phyloP scores from a whole-genome alignment of 768 basidiomycete genomes.

The Russula compacta region DNA sequence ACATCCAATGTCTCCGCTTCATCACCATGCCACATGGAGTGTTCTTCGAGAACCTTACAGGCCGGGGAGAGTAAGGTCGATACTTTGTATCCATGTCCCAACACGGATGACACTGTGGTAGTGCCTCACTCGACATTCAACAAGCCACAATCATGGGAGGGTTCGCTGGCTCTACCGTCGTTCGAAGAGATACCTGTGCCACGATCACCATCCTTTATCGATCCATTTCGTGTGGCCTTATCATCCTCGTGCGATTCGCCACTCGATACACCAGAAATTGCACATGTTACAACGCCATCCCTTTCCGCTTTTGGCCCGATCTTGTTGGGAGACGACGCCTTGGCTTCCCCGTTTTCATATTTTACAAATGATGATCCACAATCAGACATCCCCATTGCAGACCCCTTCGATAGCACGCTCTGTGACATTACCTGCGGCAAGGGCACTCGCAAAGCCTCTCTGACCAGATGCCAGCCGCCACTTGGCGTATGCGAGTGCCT shows the following conservation, averaged over 20 bases:
- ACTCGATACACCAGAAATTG: not conserved
- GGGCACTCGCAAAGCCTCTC: not conserved
- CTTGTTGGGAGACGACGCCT: not conserved
- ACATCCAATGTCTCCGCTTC: not conserved
- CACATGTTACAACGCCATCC: not conserved
- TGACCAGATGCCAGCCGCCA: not conserved
- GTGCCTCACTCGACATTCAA: not conserved
- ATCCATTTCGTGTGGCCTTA: not conserved
- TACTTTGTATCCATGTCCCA: not conserved
- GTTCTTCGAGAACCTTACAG: not conserved
- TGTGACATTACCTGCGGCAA: not conserved
- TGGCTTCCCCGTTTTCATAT: not conserved
- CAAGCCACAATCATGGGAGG: not conserved
- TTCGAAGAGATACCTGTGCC: not conserved
- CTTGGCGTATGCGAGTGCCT: conserved; percentile 48
- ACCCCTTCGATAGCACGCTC: not conserved
- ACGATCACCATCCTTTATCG: not conserved
- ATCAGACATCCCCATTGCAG: not conserved
- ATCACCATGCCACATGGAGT: not conserved
- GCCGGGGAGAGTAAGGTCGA: not conserved
- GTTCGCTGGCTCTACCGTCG: not conserved
- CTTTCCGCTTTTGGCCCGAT: not conserved
- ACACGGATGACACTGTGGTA: not conserved
- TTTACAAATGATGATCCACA: not conserved
- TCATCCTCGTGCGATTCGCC: not conserved